Conservation (phyloP, 2,329 filamentous ascomycete species). For the Cryphonectria nitschkei region DNA sequence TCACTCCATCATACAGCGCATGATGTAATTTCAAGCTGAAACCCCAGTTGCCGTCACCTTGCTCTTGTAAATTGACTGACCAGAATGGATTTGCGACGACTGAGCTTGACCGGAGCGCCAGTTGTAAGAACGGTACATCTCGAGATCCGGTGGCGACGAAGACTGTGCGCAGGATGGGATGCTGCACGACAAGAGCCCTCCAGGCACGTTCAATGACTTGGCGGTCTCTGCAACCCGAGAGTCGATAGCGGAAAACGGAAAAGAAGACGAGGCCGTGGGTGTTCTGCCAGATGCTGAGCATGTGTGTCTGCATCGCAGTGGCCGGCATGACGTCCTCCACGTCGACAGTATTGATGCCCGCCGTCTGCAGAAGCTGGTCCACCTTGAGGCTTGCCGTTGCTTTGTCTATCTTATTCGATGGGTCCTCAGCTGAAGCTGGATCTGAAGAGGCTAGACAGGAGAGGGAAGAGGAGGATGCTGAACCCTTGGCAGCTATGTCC, state of each 20-base stretch:
- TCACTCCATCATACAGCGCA: constrained; percentile 85
- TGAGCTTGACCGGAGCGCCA: constrained; percentile 47
- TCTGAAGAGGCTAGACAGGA: neutral
- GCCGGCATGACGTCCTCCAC: constrained; percentile 68
- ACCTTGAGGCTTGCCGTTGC: constrained; percentile 45
- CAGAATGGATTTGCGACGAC: constrained; percentile 30
- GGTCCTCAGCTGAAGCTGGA: neutral
- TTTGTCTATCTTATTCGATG: constrained; percentile 31
- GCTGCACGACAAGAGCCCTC: constrained; percentile 56
- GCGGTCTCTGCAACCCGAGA: constrained; percentile 46
- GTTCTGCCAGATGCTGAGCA: constrained; percentile 77
- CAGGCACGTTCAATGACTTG: constrained; percentile 61
- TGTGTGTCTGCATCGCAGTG: constrained; percentile 78
- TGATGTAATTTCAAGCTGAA: constrained; percentile 74
- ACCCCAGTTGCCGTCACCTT: constrained; percentile 32
- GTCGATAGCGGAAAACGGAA: constrained; percentile 67
- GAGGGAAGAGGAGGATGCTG: neutral
- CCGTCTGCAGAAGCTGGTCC: constrained; percentile 41
- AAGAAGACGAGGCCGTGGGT: constrained; percentile 71
- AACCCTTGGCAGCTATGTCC: constrained; percentile 53
- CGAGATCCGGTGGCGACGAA: constrained; percentile 58
- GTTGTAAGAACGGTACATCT: constrained; percentile 64
- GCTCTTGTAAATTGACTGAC: constrained; percentile 31
- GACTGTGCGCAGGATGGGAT: constrained; percentile 70
- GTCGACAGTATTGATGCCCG: constrained; percentile 46